These are phyloP conservation scores for Euphorbia celastroides DNA, from an alignment of 441 rosid species.

Conservation along the genomic window DNA sequence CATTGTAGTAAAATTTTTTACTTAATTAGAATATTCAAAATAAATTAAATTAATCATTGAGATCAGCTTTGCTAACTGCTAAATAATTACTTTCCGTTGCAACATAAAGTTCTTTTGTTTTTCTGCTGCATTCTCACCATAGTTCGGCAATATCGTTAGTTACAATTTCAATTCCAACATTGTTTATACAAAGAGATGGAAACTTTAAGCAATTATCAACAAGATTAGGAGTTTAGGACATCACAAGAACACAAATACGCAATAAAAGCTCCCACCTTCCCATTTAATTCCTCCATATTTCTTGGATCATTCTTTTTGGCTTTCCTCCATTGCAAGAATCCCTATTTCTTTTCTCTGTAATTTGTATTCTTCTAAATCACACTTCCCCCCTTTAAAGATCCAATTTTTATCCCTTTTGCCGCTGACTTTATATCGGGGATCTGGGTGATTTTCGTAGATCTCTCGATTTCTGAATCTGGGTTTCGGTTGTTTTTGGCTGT, in stretches of 20 bases:
- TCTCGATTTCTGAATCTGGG: conserved; percentile 23
- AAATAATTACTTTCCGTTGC: too few species aligned
- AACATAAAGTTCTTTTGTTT: too few species aligned
- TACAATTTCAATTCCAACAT: neutral
- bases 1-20: too few species aligned
- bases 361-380: neutral
- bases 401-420: neutral
- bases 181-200: neutral
- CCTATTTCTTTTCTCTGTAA: neutral
- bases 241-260: neutral
- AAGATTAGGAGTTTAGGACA: neutral
- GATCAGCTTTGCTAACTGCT: too few species aligned
- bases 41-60: too few species aligned
- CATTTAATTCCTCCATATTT: neutral
- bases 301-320: neutral
- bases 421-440: conserved; percentile 27
- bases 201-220: neutral
- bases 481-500: neutral
- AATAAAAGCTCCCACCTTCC: neutral
- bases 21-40: too few species aligned
- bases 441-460: conserved; percentile 26
- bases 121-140: neutral
- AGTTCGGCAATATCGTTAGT: neutral
- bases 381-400: conserved; percentile 15
- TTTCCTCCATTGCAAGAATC: conserved; percentile 10